A percentile compares a stretch with the other conserved stretches of the same genome.
phyloP scores from a whole-genome alignment of 371 early-diverging fungal species.

The Synchytrium microbalum region DNA sequence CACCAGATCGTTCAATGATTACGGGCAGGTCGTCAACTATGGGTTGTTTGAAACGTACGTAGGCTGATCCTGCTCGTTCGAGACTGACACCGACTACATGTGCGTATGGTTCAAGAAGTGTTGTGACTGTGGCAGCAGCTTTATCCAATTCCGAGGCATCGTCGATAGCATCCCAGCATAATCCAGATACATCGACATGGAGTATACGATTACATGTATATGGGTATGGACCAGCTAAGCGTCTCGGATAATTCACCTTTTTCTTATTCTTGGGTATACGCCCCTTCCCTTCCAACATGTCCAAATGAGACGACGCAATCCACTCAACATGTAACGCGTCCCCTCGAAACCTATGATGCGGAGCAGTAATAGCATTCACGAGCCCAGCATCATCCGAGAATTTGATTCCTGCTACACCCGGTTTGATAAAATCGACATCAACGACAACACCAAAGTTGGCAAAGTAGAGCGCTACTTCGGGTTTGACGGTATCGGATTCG shows the following conservation, averaged over 20 bases:
- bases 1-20: neutral
- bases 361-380: neutral
- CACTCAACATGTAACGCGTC: neutral
- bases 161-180: neutral
- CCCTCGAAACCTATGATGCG: neutral
- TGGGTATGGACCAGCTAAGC: neutral
- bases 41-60: neutral
- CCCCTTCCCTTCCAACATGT: neutral
- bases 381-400: neutral
- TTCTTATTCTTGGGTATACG: neutral
- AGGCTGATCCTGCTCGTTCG: neutral
- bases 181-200: neutral
- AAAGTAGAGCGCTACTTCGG: neutral
- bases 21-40: neutral
- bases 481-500: neutral
- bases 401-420: conserved; percentile 1
- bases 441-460: neutral
- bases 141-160: neutral
- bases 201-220: neutral
- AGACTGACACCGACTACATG: neutral
- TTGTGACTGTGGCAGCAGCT: neutral
- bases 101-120: neutral
- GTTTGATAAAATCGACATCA: neutral
- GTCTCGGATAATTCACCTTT: neutral
- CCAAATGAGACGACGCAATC: neutral